Conservation (phyloP, 2,329 filamentous ascomycete genomes). For the Ophiostoma himal-ulmi region DNA sequence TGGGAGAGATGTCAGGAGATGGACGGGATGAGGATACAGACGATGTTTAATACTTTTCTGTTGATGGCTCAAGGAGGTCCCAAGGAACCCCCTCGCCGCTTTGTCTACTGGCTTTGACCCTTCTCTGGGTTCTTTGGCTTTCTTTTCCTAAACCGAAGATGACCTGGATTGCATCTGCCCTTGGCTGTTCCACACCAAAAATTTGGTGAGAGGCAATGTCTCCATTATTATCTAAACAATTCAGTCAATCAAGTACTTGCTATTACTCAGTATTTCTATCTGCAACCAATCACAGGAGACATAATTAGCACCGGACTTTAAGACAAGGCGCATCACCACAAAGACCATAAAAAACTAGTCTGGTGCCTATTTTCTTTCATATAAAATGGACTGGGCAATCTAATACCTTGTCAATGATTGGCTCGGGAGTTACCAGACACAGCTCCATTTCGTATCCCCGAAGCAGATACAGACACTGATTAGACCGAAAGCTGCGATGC, state of each 20-base stretch:
- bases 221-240: background rate
- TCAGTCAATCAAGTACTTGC: background rate
- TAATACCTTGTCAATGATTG: background rate
- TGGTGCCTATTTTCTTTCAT: background rate
- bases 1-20: constrained; percentile 8
- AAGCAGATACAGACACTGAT: background rate
- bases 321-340: constrained; percentile 15
- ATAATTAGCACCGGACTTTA: constrained; percentile 7
- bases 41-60: constrained; percentile 20
- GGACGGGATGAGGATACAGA: background rate
- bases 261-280: background rate
- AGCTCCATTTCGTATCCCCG: constrained; percentile 4
- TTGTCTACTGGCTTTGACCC: constrained; percentile 4
- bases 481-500: background rate
- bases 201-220: constrained; percentile 16
- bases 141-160: background rate
- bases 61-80: background rate
- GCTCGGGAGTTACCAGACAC: background rate
- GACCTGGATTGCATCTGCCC: background rate
- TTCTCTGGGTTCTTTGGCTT: constrained; percentile 3
- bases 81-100: background rate
- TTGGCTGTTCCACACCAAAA: constrained; percentile 10
- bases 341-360: constrained; percentile 6
- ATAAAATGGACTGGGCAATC: background rate
- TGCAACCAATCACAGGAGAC: background rate